Evolutionary conservation across 1,284 basidiomycete genomes (phyloP), one percentile per base, ranked within the genome.

Genomic region (Phaffia rhodozyma): DNA sequence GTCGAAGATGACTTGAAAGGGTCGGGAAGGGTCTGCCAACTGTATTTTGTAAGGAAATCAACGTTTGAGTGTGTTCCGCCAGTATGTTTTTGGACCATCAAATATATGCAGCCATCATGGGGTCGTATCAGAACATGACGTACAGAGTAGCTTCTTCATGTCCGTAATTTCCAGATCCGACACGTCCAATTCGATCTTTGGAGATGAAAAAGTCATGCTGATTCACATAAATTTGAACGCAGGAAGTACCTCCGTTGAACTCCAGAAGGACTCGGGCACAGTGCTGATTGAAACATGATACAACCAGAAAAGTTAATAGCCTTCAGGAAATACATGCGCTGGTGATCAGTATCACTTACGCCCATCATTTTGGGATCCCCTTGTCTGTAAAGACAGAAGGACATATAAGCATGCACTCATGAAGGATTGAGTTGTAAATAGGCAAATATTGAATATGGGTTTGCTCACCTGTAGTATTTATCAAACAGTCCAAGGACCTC

Each of bases 361-460:
- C 91, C 90, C 96, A 99, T 99, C 86, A 96, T 91, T 75, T 93
- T 93, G 0, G 96, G 96, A 72, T 99, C 96, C 43, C 93, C 92
- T 72, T 91, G 89, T 60, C 92, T 83, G 76, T 97, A 97, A 72
- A 43, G 1, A 0, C 32, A 11, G 29, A 47, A 18, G 2, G 9
- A 29, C 16, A 23, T 43, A 11, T 3, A 21, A 30, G 51, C 0
- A 4, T 18, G 27, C 20, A n/a, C n/a, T 30, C 1, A 25, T 29
- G 29, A 13, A 9, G 47, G 9, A 2, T 11, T 25, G 25, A 34
- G 27, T 18, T 25, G 11, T 13, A 2, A n/a, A 34, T 11, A 13
- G 34, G 34, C 18, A n/a, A 38, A 25, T 4, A 4, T 34, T 34
- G 13, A 43, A 47, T 27, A 30, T 21, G 11, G 2, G 5, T 11